Evolutionary conservation across 2,329 filamentous ascomycete genomes (phyloP), one percentile per base, ranked within the genome.

Genomic region (Hypomyces rosellus): DNA sequence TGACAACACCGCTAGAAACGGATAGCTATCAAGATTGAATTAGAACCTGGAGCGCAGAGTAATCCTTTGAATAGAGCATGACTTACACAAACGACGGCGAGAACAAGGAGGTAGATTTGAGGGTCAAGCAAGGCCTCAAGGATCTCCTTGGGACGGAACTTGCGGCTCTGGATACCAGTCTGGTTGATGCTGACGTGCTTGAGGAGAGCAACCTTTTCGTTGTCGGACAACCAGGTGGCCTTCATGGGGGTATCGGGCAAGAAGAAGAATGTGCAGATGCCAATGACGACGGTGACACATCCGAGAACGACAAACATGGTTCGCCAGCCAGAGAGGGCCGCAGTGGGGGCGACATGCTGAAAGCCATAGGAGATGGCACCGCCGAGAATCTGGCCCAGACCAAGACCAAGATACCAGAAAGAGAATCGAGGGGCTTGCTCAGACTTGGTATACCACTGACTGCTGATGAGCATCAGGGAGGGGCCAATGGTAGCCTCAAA

Each of bases 281-380:
- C 69, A 5, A 69, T 60, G 6, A 59, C 14, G 3, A 69, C 62
- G 2, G 69, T 71, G 20, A 68, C 68, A 4, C 72, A 69, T 8
- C 85, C 85, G 58, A 88, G 82, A 12, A 84, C 77, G 43, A 88
- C 80, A 64, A 88, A 88, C 20, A 88, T 74, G 78, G 78, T 84
- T 5, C 81, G 72, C 84, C 84, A 89, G 4, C 84, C 84, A n/a
- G 79, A 70, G 2, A 76, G 74, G 1, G 72, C 64, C 3, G 84
- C 67, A 1, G 80, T 82, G 3, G 67, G 67, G 1, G 57, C 72
- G 65, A 74, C 68, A 11, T 79, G 74, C 59, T 82, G 78, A 61
- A 81, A 82, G 39, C 67, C 79, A 54, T 74, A 83, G 0, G 80
- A 82, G 45, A 89, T 84, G 5, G 82, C 77, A 1, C 80, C 80